Base-by-base conservation (phyloP, 441 rosid species). In the Breynia disticha region DNA sequence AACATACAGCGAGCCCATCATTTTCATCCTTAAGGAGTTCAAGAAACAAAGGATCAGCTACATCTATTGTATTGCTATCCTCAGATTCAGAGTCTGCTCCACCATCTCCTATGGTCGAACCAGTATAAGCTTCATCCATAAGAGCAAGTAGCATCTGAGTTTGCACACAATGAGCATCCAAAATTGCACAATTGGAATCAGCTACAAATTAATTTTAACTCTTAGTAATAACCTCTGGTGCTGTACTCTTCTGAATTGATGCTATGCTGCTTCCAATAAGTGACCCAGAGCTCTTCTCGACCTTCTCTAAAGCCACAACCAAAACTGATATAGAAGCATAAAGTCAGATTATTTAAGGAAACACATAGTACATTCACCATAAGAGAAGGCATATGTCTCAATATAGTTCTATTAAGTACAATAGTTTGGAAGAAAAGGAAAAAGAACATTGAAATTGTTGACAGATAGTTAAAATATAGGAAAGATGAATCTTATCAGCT, bases 81-180 rank as follows among this genome's bases (percentile, higher is more conserved):
- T 86, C 98, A 59, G 97, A 88, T 77, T 83, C 96, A 61, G 87
- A 86, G 79, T 84, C 95, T 51, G 69, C 95, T 60, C 90, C 95
- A 56, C 90, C 91, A 68, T 84, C 88, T 38, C 80, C 97, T 6
- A 91, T 82, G 62, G 89, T 84, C 52, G 97, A 86, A 74, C 98
- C 98, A 46, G 95, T 88, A 69, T 91, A 91, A 38, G 98, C 98
- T 72, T 91, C 98, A 81, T 91, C 97, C 98, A 91, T 91, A 62
- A 91, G 94, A 35, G 91, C 95, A 73, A 88, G 90, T 55, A 91
- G 80, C 98, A 88, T 91, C 97, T 91, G 83, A 59, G 66, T 56
- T 55, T 52, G 75, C 19, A 69, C 19, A 75, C 70, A 49, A 63
- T 16, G 51, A 50, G 47, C 35, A 52, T 51, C 50, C 19, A 47